A percentile compares a stretch with the other conserved stretches of the same genome.
Conservation (phyloP, 2,329 filamentous ascomycete species). For the Tolypocladium tundrense region DNA sequence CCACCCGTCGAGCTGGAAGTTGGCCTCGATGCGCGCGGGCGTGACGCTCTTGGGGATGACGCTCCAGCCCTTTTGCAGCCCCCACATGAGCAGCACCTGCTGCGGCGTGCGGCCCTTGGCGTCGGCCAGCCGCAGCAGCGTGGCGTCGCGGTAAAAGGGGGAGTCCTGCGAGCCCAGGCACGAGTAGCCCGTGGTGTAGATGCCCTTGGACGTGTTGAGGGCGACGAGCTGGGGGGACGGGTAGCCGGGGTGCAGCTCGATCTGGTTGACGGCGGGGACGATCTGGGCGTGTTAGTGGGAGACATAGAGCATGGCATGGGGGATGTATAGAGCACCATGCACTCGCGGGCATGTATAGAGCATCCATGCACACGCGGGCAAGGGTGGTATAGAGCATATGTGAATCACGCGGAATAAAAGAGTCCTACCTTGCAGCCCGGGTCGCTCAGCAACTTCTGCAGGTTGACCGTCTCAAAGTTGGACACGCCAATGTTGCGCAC, state of each 20-base stretch:
- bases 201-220: conserved; percentile 62
- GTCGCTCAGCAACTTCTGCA: conserved; percentile 65
- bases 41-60: conserved; percentile 82
- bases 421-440: conserved; percentile 62
- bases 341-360: background rate
- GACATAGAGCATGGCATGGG: background rate
- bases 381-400: background rate
- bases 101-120: conserved; percentile 58
- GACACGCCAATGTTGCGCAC: conserved; percentile 76
- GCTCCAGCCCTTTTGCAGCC: conserved; percentile 67
- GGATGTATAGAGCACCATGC: too few relatives aligned
- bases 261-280: conserved; percentile 65
- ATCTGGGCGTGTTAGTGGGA: conserved; percentile 22
- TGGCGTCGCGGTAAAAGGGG: conserved; percentile 56
- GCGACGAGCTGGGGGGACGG: conserved; percentile 69
- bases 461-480: conserved; percentile 74
- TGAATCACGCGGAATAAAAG: background rate
- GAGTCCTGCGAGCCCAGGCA: conserved; percentile 64
- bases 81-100: conserved; percentile 74
- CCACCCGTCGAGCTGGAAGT: conserved; percentile 68
- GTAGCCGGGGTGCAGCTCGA: conserved; percentile 73
- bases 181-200: conserved; percentile 66
- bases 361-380: background rate
- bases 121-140: conserved; percentile 51
- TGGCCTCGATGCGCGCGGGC: conserved; percentile 60